Conservation (phyloP, 1,284 basidiomycete species). For the Papiliotrema flavescens region DNA sequence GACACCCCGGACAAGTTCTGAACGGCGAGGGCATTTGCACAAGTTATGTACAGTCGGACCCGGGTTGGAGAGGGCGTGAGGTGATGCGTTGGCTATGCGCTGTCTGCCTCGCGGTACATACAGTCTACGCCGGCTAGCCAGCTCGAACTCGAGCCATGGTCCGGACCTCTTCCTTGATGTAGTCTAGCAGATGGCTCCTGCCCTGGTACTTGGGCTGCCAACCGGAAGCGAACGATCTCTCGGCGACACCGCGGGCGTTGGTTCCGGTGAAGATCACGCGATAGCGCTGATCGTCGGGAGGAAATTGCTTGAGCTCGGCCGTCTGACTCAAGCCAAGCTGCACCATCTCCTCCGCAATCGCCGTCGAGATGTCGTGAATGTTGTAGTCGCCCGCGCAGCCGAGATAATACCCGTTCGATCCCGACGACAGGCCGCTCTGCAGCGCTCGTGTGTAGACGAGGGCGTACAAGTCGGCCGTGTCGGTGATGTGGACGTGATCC, state of each 20-base stretch:
- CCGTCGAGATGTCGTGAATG: constrained; percentile 12
- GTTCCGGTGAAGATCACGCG: not conserved
- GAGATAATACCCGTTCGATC: constrained; percentile 21
- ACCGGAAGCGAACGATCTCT: not conserved
- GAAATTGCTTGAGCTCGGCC: not conserved
- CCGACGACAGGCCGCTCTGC: constrained; percentile 4
- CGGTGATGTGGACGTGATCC: constrained; percentile 20
- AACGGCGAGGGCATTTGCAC: too few species aligned
- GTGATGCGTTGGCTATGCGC: too few species aligned
- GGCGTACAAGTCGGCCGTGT: constrained; percentile 9
- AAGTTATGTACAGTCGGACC: too few species aligned
- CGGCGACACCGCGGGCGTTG: not conserved
- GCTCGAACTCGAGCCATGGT: not conserved
- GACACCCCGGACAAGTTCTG: too few species aligned
- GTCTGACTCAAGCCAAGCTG: not conserved
- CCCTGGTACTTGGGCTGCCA: not conserved
- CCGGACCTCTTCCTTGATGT: not conserved
- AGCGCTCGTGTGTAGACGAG: constrained; percentile 3
- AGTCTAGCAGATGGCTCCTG: not conserved
- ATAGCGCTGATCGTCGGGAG: not conserved
- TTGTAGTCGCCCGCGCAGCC: constrained; percentile 19
- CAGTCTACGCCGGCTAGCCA: too few species aligned
- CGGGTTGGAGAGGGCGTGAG: too few species aligned
- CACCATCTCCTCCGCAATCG: constrained; percentile 8
- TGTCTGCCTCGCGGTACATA: too few species aligned